These are phyloP conservation scores for Plectosphaerella cucumerina DNA, from an alignment of 2,329 filamentous ascomycete species.

Conservation along the genomic window DNA sequence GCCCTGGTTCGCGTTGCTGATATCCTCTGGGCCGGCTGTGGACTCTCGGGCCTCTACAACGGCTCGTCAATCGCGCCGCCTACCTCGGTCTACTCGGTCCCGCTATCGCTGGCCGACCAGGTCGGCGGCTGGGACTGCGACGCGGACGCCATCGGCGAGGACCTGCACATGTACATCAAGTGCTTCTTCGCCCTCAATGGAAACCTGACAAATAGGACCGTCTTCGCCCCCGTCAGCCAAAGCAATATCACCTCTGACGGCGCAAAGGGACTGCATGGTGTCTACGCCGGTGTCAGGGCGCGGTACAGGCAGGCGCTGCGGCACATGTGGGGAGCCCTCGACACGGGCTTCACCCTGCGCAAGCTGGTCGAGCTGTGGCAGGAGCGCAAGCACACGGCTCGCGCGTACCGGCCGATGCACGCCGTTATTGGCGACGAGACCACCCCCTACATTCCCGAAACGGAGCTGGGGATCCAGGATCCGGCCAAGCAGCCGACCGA, in stretches of 20 bases:
- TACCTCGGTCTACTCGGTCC: slow-evolving; percentile 69
- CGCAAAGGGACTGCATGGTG: slow-evolving; percentile 45
- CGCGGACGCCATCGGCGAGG: slow-evolving; percentile 69
- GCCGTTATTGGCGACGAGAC: slow-evolving; percentile 40
- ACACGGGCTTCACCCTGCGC: slow-evolving; percentile 62
- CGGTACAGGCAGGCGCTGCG: slow-evolving; percentile 69
- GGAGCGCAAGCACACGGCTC: slow-evolving; percentile 51
- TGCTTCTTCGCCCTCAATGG: slow-evolving; percentile 73
- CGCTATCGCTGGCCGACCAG: slow-evolving; percentile 61
- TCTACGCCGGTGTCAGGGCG: slow-evolving; percentile 54
- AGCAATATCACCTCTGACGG: slow-evolving; percentile 64
- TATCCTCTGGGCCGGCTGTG: slow-evolving; percentile 67
- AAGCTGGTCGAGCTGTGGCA: slow-evolving; percentile 54
- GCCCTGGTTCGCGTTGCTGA: slow-evolving; percentile 68
- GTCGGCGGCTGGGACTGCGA: slow-evolving; percentile 71
- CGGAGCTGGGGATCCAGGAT: slow-evolving; percentile 28
- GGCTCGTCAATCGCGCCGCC: slow-evolving; percentile 63
- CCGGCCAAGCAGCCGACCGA: slow-evolving; percentile 37
- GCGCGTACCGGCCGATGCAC: slow-evolving; percentile 53
- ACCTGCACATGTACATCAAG: slow-evolving; percentile 75
- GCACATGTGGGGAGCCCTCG: slow-evolving; percentile 73
- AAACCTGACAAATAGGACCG: slow-evolving; percentile 58
- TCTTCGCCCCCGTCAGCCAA: slow-evolving; percentile 67
- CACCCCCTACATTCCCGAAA: slow-evolving; percentile 44
- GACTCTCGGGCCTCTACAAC: slow-evolving; percentile 63